phyloP scores from a whole-genome alignment of 2,329 filamentous ascomycete genomes.

The Venturia nashicola region DNA sequence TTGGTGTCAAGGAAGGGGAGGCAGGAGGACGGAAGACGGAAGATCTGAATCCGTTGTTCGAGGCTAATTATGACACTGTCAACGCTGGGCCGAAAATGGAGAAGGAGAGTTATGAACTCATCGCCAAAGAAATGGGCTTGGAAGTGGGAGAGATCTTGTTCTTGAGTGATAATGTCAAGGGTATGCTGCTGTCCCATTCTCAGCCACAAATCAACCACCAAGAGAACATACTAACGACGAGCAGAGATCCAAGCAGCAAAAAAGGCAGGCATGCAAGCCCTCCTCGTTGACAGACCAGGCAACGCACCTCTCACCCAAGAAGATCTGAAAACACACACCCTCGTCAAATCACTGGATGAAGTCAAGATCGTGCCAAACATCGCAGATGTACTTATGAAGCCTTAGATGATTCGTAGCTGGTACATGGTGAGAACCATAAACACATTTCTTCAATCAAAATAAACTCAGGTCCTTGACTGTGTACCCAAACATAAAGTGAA shows the following conservation, averaged over 20 bases:
- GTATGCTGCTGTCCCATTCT: slow-evolving; percentile 18
- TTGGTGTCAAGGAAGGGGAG: slow-evolving; percentile 14
- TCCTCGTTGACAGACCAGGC: slow-evolving; percentile 48
- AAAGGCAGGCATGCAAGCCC: slow-evolving; percentile 28
- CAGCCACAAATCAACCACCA: not conserved
- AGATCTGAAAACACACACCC: not conserved
- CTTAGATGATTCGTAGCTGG: not conserved
- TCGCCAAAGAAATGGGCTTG: slow-evolving; percentile 39
- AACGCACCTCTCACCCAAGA: slow-evolving; percentile 40
- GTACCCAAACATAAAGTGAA: too few species aligned
- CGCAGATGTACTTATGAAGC: not conserved
- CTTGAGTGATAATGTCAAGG: slow-evolving; percentile 64
- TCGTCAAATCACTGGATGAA: slow-evolving; percentile 8
- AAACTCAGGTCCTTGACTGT: too few species aligned
- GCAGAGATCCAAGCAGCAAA: slow-evolving; percentile 33
- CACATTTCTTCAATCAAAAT: too few species aligned
- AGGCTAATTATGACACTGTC: slow-evolving; percentile 54
- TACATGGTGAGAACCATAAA: too few species aligned
- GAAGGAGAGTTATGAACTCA: slow-evolving; percentile 52
- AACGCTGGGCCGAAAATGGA: slow-evolving; percentile 68
- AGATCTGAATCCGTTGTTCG: slow-evolving; percentile 25
- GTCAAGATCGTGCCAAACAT: not conserved
- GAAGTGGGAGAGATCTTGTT: slow-evolving; percentile 53
- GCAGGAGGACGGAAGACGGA: slow-evolving; percentile 27
- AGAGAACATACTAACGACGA: slow-evolving; percentile 14